These are phyloP conservation scores for Lentinula lateritia DNA, from an alignment of 768 basidiomycete genomes.

Conservation along the genomic window DNA sequence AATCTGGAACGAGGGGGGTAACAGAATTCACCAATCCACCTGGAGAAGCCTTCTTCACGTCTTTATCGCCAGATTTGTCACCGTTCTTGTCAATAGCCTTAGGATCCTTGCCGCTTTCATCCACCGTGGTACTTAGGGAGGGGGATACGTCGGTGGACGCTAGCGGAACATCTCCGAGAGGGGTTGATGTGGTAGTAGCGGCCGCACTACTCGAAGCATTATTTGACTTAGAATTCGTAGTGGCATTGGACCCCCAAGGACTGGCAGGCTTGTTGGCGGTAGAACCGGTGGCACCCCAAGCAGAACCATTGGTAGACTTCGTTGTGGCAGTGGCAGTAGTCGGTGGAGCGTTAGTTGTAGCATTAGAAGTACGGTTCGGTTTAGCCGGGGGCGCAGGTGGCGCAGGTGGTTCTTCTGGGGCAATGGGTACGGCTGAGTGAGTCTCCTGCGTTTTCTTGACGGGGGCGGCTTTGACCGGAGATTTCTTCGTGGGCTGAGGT, in stretches of 20 bases:
- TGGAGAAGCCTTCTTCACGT: neutral
- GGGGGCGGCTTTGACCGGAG: neutral
- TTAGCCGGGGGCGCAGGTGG: neutral
- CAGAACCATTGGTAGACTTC: neutral
- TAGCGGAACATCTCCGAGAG: neutral
- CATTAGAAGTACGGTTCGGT: neutral
- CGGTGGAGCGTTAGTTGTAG: neutral
- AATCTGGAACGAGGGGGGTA: neutral
- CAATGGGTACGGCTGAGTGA: neutral
- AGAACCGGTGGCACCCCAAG: neutral
- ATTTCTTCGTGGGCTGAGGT: neutral
- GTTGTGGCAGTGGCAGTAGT: neutral
- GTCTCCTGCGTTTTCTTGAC: neutral
- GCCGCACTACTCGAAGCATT: neutral
- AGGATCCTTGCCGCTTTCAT: neutral
- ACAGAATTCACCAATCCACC: slow-evolving; percentile 9
- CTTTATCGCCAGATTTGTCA: neutral
- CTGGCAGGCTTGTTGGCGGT: neutral
- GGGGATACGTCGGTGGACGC: neutral
- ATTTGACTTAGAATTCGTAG: neutral
- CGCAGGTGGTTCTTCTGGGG: neutral
- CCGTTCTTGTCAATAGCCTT: neutral
- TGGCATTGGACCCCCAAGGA: neutral
- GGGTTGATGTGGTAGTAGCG: neutral
- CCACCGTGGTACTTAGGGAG: neutral